Percentiles rank a stretch among this genome's conserved stretches.
These are phyloP conservation scores for Metschnikowia lachancei DNA, from an alignment of 805 yeast species.

Conservation along the genomic window DNA sequence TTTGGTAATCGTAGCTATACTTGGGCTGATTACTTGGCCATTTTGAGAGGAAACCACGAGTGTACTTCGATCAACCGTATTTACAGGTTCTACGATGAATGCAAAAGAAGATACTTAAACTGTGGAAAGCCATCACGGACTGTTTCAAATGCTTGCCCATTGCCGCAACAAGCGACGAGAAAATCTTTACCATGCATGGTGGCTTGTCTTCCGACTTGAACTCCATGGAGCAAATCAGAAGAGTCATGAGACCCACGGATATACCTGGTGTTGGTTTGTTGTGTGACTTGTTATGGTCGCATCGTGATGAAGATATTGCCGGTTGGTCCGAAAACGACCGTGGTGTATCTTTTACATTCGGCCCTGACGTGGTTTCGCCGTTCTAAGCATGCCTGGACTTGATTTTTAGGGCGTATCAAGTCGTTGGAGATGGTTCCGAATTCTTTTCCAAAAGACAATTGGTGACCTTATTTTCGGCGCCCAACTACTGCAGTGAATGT, in stretches of 20 bases:
- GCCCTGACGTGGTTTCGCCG: constrained; percentile 96
- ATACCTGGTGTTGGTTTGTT: constrained; percentile 96
- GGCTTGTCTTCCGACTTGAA: constrained; percentile 96
- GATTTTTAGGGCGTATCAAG: constrained; percentile 98
- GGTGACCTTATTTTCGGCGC: constrained; percentile 94
- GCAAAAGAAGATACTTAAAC: constrained; percentile 96
- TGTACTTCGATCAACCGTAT: constrained; percentile 97
- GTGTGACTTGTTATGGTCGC: constrained; percentile 97
- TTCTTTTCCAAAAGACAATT: constrained; percentile 93
- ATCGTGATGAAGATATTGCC: constrained; percentile 96
- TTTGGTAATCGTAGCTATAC: no score
- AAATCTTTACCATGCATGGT: constrained; percentile 98
- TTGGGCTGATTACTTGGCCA: no score
- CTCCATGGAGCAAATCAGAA: constrained; percentile 97
- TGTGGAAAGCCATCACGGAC: constrained; percentile 98
- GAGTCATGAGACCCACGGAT: constrained; percentile 99
- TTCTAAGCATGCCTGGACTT: constrained; percentile 96
- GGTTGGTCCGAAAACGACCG: constrained; percentile 99
- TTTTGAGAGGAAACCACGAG: constrained; percentile 96
- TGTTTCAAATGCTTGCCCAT: constrained; percentile 98
- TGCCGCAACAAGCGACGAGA: constrained; percentile 97
- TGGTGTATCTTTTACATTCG: constrained; percentile 98
- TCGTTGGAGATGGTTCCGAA: constrained; percentile 98
- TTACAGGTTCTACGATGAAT: constrained; percentile 97
- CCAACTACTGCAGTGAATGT: constrained; percentile 98